Evolutionary conservation across 495 filamentous ascomycete species (phyloP).

Genomic region (Penicillium flavigenum): DNA sequence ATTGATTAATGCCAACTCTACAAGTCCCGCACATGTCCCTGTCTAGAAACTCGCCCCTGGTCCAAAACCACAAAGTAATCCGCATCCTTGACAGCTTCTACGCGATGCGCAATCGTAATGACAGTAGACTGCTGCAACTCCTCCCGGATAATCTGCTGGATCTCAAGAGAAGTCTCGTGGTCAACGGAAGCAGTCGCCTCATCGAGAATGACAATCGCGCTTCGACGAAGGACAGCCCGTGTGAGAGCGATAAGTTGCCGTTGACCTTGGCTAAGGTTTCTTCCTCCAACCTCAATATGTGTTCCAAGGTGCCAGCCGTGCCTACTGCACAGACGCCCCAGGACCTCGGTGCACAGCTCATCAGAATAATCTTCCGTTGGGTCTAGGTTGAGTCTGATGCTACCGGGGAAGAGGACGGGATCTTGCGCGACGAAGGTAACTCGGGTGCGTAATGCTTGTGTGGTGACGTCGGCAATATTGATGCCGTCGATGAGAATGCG

Average conservation of each 20-base stretch:
- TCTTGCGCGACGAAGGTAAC: constrained; percentile 67
- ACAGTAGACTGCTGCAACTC: constrained; percentile 78
- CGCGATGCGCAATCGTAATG: constrained; percentile 81
- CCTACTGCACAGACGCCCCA: constrained; percentile 49
- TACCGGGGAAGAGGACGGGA: constrained; percentile 62
- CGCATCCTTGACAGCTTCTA: constrained; percentile 76
- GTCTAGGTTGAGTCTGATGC: constrained; percentile 59
- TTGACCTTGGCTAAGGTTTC: constrained; percentile 61
- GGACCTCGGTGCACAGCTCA: constrained; percentile 49
- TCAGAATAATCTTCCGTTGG: constrained; percentile 48
- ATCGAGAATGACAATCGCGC: constrained; percentile 63
- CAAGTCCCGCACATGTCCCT: constrained; percentile 37
- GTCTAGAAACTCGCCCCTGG: constrained; percentile 52
- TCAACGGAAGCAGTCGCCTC: constrained; percentile 89
- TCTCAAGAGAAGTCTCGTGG: constrained; percentile 69
- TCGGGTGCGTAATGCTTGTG: constrained; percentile 56
- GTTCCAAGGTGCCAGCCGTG: constrained; percentile 56
- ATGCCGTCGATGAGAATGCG: constrained; percentile 59
- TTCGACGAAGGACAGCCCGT: constrained; percentile 57
- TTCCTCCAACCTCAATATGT: constrained; percentile 56
- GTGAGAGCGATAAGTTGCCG: constrained; percentile 61
- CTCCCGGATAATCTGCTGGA: constrained; percentile 72
- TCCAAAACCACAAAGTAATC: constrained; percentile 71
- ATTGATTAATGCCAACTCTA: constrained; percentile 26
- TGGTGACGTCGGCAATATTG: constrained; percentile 58